phyloP scores from a whole-genome alignment of 148 eudicot genomes.

The Camellia lanceoleosa region DNA sequence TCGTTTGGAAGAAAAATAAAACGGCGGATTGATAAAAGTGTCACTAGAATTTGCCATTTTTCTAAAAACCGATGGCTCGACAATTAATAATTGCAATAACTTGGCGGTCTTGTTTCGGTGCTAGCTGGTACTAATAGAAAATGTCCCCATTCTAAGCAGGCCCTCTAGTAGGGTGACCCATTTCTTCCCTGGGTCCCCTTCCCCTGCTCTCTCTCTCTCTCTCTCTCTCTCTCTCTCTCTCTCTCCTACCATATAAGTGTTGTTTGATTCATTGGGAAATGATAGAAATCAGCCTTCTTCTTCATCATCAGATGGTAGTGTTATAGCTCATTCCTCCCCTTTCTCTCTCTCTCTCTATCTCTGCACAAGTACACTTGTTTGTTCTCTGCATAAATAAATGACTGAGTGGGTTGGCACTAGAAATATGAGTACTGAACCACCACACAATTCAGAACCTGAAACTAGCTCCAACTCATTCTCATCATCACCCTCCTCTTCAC shows the following conservation, averaged over 20 bases:
- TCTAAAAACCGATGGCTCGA: no score
- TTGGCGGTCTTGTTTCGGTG: no score
- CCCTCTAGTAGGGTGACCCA: slow-evolving; percentile 19
- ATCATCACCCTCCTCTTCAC: slow-evolving; percentile 2
- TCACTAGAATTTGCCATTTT: no score
- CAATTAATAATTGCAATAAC: no score
- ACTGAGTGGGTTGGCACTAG: neutral
- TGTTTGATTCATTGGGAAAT: neutral
- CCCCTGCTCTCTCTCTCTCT: neutral
- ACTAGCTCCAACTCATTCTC: slow-evolving; percentile 20
- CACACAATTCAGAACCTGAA: slow-evolving; percentile 8
- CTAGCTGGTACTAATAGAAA: no score
- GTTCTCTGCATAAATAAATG: no score
- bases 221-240: slow-evolving; percentile 6
- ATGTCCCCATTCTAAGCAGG: slow-evolving; percentile 17
- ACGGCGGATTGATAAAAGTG: no score
- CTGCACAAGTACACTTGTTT: neutral
- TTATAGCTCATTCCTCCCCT: neutral
- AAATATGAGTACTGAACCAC: slow-evolving; percentile 4
- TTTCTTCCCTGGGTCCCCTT: slow-evolving; percentile 7
- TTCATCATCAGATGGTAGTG: neutral
- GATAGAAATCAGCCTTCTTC: neutral
- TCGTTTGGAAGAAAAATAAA: no score
- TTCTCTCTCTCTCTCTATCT: neutral
- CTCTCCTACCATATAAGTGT: slow-evolving; percentile 8